Percentiles rank a stretch among this genome's conserved stretches.
These are phyloP conservation scores for Poronia punctata DNA, from an alignment of 495 filamentous ascomycete genomes.

Conservation along the genomic window DNA sequence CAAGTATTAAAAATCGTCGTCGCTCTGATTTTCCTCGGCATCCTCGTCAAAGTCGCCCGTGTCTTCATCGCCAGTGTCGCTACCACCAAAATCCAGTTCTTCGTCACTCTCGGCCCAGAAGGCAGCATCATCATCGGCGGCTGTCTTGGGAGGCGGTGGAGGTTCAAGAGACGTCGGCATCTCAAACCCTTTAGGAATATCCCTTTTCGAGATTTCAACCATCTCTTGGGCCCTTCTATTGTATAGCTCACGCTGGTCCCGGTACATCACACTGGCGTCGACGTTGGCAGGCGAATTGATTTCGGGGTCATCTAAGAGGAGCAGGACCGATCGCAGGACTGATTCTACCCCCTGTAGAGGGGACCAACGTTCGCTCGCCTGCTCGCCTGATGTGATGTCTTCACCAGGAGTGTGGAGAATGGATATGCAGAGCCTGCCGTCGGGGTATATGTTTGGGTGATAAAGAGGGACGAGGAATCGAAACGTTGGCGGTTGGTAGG, in stretches of 20 bases:
- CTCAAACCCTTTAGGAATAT: constrained; percentile 73
- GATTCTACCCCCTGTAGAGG: constrained; percentile 90
- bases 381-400: constrained; percentile 84
- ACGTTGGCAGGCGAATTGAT: constrained; percentile 91
- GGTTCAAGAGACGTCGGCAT: constrained; percentile 70
- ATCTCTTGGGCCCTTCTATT: constrained; percentile 59
- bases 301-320: constrained; percentile 92
- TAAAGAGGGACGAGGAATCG: constrained; percentile 70
- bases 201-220: constrained; percentile 63
- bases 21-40: constrained; percentile 40
- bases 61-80: constrained; percentile 51
- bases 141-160: constrained; percentile 52
- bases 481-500: constrained; percentile 87
- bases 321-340: constrained; percentile 84
- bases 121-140: constrained; percentile 62
- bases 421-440: constrained; percentile 91
- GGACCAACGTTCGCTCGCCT: constrained; percentile 83
- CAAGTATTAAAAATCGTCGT: constrained; percentile 33
- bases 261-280: constrained; percentile 80
- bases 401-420: constrained; percentile 91
- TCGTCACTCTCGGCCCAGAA: constrained; percentile 83
- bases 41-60: constrained; percentile 52
- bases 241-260: constrained; percentile 62
- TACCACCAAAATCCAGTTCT: constrained; percentile 75
- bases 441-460: constrained; percentile 89